phyloP scores from a whole-genome alignment of 352 stramenopile species.

The Phytophthora lateralis region DNA sequence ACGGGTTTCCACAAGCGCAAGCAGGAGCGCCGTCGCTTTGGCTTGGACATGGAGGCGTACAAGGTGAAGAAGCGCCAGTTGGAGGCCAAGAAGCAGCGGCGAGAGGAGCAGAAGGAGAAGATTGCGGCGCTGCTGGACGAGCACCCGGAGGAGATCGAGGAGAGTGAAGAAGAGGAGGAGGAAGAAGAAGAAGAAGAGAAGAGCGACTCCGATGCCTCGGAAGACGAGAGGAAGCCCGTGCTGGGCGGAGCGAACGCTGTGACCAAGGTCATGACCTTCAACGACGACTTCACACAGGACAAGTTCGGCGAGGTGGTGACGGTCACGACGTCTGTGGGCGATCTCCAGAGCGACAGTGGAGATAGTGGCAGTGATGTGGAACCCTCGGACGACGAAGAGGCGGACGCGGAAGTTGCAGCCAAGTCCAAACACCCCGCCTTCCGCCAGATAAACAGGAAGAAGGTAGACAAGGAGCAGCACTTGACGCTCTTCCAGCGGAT shows the following conservation, averaged over 20 bases:
- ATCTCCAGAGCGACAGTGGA: conserved; percentile 78
- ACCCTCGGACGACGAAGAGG: conserved; percentile 55
- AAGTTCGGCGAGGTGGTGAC: conserved; percentile 90
- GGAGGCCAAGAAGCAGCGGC: conserved; percentile 81
- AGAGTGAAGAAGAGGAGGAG: conserved; percentile 36
- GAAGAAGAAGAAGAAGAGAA: conserved; percentile 29
- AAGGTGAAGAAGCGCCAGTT: conserved; percentile 88
- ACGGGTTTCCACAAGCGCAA: conserved; percentile 90
- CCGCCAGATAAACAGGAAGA: conserved; percentile 42
- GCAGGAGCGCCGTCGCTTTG: conserved; percentile 84
- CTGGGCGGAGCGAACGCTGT: conserved; percentile 37
- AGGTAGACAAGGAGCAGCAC: conserved; percentile 62
- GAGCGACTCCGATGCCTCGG: conserved; percentile 36
- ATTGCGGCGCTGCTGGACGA: conserved; percentile 54
- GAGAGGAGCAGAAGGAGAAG: conserved; percentile 81
- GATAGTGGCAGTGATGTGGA: conserved; percentile 74
- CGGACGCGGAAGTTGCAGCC: conserved; percentile 28
- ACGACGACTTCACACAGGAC: conserved; percentile 81
- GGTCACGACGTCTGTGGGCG: conserved; percentile 82
- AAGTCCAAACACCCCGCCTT: conserved; percentile 32
- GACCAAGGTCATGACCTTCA: conserved; percentile 78
- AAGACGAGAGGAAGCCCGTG: conserved; percentile 36
- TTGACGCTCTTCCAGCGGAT: conserved; percentile 89
- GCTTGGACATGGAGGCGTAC: conserved; percentile 88
- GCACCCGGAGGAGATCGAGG: conserved; percentile 43